Evolutionary conservation across 1,284 basidiomycete genomes (phyloP).

Genomic region (Macrocybe sp.): DNA sequence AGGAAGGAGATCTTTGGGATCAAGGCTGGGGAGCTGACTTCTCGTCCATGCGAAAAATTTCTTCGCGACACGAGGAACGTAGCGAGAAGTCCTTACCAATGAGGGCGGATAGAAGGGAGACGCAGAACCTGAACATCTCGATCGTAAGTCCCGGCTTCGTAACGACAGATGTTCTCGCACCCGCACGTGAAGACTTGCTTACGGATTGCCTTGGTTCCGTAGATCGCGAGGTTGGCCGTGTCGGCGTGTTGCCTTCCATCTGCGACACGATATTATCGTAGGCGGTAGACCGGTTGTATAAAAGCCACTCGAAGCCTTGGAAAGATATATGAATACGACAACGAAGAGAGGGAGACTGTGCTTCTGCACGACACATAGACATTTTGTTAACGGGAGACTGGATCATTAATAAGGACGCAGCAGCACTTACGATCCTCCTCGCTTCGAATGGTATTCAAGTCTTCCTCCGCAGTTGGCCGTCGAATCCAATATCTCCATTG

Average conservation of each 20-base stretch:
- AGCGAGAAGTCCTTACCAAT: slow-evolving; percentile 24
- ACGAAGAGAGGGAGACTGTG: slow-evolving; percentile 32
- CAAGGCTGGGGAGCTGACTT: slow-evolving; percentile 61
- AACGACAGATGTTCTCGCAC: slow-evolving; percentile 10
- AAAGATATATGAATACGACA: slow-evolving; percentile 73
- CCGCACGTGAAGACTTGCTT: slow-evolving; percentile 16
- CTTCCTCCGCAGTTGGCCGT: slow-evolving; percentile 58
- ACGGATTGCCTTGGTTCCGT: slow-evolving; percentile 21
- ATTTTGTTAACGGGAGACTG: not conserved
- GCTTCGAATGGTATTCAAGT: slow-evolving; percentile 50
- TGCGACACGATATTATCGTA: slow-evolving; percentile 82
- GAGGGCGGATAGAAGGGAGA: slow-evolving; percentile 26
- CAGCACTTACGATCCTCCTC: slow-evolving; percentile 46
- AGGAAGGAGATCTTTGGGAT: slow-evolving; percentile 77
- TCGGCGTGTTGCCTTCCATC: slow-evolving; percentile 44
- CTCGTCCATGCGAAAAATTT: slow-evolving; percentile 45
- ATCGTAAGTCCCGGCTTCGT: slow-evolving; percentile 1
- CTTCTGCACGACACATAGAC: slow-evolving; percentile 21
- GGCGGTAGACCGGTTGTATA: slow-evolving; percentile 85
- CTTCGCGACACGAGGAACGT: slow-evolving; percentile 43
- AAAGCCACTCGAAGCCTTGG: slow-evolving; percentile 85
- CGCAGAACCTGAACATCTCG: slow-evolving; percentile 15
- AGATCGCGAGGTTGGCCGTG: slow-evolving; percentile 25
- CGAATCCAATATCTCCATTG: slow-evolving; percentile 94
- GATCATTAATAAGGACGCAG: not conserved